Conservation (phyloP, 306 rosid species). For the Fragaria vesca region DNA sequence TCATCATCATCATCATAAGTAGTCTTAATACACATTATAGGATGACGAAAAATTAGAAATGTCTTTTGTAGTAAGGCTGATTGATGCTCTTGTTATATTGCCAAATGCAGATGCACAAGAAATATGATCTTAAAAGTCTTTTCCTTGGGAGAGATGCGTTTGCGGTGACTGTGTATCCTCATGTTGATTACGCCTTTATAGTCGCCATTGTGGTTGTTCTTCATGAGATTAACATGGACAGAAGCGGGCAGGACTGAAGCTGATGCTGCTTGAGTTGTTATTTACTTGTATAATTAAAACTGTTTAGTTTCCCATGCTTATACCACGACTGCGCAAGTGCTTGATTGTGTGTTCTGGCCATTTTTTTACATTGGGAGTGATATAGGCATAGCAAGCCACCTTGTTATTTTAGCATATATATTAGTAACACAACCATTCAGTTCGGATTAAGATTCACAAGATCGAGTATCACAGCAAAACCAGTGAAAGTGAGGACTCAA, state of each 20-base stretch:
- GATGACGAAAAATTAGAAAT: not conserved
- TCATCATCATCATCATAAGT: not conserved
- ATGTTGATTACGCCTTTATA: conserved; percentile 43
- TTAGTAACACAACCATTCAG: too few species aligned
- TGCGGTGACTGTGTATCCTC: conserved; percentile 46
- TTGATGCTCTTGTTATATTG: not conserved
- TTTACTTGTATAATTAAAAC: too few species aligned
- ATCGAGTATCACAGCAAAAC: too few species aligned
- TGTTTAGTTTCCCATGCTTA: too few species aligned
- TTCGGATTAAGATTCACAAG: too few species aligned
- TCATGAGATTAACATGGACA: conserved; percentile 40
- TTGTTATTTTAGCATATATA: too few species aligned
- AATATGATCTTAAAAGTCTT: conserved; percentile 26
- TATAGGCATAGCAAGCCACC: too few species aligned
- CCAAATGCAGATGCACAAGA: conserved; percentile 49
- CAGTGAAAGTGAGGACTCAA: too few species aligned
- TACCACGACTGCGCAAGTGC: too few species aligned
- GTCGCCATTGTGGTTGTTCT: conserved; percentile 42
- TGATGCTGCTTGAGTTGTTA: not conserved
- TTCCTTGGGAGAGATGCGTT: conserved; percentile 41
- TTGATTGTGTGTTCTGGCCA: too few species aligned
- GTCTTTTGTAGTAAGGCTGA: not conserved
- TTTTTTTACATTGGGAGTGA: too few species aligned
- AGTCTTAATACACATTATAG: not conserved
- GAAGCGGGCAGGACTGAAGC: not conserved